Percentiles rank a stretch among this genome's conserved stretches.
phyloP scores from a whole-genome alignment of 306 rosid genomes.

The Casuarina glauca region DNA sequence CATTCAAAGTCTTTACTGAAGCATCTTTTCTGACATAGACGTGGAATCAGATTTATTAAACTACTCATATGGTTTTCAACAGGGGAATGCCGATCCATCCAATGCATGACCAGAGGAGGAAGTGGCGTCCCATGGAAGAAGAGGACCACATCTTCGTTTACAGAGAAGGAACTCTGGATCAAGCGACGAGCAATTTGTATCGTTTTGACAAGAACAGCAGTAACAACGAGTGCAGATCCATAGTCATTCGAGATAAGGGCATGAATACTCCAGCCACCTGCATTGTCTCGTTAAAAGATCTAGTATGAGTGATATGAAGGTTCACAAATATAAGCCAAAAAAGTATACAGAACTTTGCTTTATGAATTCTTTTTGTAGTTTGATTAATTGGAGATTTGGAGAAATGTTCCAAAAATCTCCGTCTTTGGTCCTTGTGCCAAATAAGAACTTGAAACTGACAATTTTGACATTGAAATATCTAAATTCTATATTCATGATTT shows the following conservation, averaged over 20 bases:
- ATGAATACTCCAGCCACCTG: constrained; percentile 8
- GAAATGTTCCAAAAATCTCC: too few species aligned
- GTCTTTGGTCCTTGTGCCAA: too few species aligned
- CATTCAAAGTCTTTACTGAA: not conserved
- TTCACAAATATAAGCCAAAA: not conserved
- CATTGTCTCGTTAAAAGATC: constrained; percentile 48
- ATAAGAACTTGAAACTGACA: too few species aligned
- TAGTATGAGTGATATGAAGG: constrained; percentile 8
- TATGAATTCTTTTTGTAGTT: too few species aligned
- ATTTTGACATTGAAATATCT: too few species aligned
- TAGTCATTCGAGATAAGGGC: constrained; percentile 23
- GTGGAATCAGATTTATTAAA: not conserved
- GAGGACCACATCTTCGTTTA: constrained; percentile 44
- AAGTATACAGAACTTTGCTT: not conserved
- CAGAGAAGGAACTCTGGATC: constrained; percentile 58
- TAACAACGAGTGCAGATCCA: constrained; percentile 2
- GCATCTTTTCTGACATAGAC: constrained; percentile 17
- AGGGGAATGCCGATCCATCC: constrained; percentile 55
- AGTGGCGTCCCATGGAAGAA: constrained; percentile 51
- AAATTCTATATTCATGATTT: too few species aligned
- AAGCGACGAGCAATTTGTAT: constrained; percentile 28
- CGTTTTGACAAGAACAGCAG: constrained; percentile 28
- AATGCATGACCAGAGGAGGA: constrained; percentile 38
- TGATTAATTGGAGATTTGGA: too few species aligned
- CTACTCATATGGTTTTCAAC: not conserved